Base-by-base conservation (phyloP, 2,329 filamentous ascomycete genomes). In the Penicillium sp. region DNA sequence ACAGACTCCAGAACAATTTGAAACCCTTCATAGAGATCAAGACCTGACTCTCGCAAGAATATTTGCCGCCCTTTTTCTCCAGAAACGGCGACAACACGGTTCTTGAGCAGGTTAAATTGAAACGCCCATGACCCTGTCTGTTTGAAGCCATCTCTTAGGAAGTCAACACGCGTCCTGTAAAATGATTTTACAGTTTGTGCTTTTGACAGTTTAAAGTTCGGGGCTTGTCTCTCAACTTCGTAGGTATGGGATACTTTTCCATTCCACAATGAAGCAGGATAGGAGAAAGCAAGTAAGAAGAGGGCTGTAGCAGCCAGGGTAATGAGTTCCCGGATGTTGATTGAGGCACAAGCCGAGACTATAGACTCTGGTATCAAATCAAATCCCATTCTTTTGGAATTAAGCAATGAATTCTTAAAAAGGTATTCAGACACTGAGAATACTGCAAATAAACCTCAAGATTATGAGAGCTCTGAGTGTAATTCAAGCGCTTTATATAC, bases 71-170 rank as follows among this genome's bases (percentile, higher is more conserved):
- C 54, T 44, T 57, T 23, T 7, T 50, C 26, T 11, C 54, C 54
- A 11, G 57, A 59, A 16, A 59, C 45, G 14, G 57, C 46, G 26
- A 54, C 54, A 13, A 51, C 42, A 5, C 33, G 19, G 7, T 49
- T 42, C 37, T 31, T 21, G 16, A 51, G 44, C 19, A 57, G 19
- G 4, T 14, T 57, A 13, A 55, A 49, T 25, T 54, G 57, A 16
- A 42, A 59, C 5, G 19, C 39, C 39, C 39, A 42, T 23, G 39
- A 42, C 11, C 39, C 39, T 23, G 39, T 42, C 39, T 42, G 19
- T 42, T 42, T 42, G 4, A 42, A 42, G 19, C 39, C 39, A 2
- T 23, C 19, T 42, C 39, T 23, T 13, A 42, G 39, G 5, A 42
- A 42, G 39, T 42, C 39, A 4, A 23, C 19, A 13, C 39, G 39